A percentile compares a stretch with the other conserved stretches of the same genome.
These are phyloP conservation scores for Maudiozyma turicensis DNA, from an alignment of 805 yeast genomes.

Conservation along the genomic window DNA sequence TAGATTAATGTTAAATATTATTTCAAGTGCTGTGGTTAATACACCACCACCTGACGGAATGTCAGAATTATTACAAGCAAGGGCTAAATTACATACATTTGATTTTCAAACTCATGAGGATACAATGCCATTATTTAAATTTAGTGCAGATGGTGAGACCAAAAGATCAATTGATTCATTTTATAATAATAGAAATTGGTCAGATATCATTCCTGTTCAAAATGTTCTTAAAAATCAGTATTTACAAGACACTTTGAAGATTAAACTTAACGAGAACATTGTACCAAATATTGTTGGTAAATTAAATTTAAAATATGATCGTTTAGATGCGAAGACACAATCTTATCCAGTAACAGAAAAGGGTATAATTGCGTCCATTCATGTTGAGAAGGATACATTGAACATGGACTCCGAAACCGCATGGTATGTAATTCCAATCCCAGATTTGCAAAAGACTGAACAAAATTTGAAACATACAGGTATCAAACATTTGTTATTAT, in stretches of 20 bases:
- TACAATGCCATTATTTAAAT: conserved; percentile 58
- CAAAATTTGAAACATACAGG: conserved; percentile 20
- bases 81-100: conserved; percentile 62
- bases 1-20: conserved; percentile 68
- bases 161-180: conserved; percentile 37
- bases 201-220: conserved; percentile 50
- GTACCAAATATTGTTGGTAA: conserved; percentile 24
- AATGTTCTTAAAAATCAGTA: conserved; percentile 26
- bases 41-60: conserved; percentile 88
- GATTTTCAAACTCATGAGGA: conserved; percentile 65
- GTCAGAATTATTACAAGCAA: conserved; percentile 60
- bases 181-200: conserved; percentile 62
- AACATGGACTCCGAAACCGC: conserved; percentile 43
- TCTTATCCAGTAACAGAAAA: conserved; percentile 48
- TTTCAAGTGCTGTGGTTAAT: conserved; percentile 84
- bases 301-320: conserved; percentile 2
- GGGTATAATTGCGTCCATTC: conserved; percentile 59
- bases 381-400: conserved; percentile 54
- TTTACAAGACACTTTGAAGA: conserved; percentile 6
- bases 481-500: conserved; percentile 15
- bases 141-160: conserved; percentile 45
- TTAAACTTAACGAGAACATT: conserved; percentile 9
- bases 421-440: conserved; percentile 63
- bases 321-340: conserved; percentile 37
- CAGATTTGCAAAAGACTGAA: conserved; percentile 37